phyloP scores from a whole-genome alignment of 2,329 filamentous ascomycete genomes.

The Fusarium nurragi region DNA sequence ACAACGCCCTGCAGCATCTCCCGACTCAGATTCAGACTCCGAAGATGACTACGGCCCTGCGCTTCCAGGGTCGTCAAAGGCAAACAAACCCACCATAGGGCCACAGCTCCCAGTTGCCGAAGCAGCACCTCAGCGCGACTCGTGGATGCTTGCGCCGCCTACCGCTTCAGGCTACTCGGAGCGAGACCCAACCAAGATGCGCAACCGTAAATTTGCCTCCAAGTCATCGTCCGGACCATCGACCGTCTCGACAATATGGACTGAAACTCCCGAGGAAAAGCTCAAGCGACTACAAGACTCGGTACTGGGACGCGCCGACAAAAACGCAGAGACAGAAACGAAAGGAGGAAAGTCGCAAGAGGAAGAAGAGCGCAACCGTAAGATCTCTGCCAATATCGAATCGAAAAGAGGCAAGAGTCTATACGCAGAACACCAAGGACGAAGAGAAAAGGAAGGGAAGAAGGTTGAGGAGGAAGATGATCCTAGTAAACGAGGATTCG shows the following conservation, averaged over 20 bases:
- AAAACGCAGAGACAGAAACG: constrained; percentile 53
- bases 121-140: constrained; percentile 73
- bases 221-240: constrained; percentile 53
- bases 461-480: constrained; percentile 79
- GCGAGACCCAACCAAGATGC: constrained; percentile 84
- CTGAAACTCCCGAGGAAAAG: constrained; percentile 90
- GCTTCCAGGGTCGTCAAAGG: constrained; percentile 59
- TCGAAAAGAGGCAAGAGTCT: constrained; percentile 66
- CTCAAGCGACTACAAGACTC: constrained; percentile 81
- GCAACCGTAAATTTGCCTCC: constrained; percentile 83
- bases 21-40: constrained; percentile 55
- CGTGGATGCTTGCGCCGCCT: constrained; percentile 84
- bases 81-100: constrained; percentile 58
- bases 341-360: constrained; percentile 56
- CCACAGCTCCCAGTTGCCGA: constrained; percentile 50
- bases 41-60: constrained; percentile 69
- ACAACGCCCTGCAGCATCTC: constrained; percentile 38
- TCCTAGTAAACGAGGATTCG: constrained; percentile 87
- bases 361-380: constrained; percentile 63
- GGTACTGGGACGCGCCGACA: constrained; percentile 75
- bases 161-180: constrained; percentile 63
- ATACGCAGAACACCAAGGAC: constrained; percentile 63
- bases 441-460: constrained; percentile 45
- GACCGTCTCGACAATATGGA: constrained; percentile 78
- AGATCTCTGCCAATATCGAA: constrained; percentile 61